Conservation (phyloP, 2,329 filamentous ascomycete species). For the Colletotrichum sp. region DNA sequence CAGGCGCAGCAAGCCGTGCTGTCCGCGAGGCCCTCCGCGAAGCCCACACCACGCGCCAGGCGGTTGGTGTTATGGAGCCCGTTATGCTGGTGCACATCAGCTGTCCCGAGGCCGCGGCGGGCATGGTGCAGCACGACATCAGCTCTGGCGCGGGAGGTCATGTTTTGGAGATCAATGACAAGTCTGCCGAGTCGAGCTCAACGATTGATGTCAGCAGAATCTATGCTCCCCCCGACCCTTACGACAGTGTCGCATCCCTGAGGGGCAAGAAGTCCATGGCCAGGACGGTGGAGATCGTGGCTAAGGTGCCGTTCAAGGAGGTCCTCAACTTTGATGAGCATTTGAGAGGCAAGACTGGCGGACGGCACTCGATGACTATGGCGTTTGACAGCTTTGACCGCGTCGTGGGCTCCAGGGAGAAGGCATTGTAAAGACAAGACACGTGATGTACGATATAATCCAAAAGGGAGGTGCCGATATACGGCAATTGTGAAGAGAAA, state of each 20-base stretch:
- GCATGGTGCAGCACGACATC: constrained; percentile 83
- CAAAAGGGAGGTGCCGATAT: not conserved
- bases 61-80: constrained; percentile 82
- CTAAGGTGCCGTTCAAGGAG: constrained; percentile 90
- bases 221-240: constrained; percentile 89
- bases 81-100: constrained; percentile 90
- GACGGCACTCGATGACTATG: constrained; percentile 69
- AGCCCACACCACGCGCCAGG: constrained; percentile 52
- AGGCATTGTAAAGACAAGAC: constrained; percentile 37
- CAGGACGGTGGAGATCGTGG: constrained; percentile 71
- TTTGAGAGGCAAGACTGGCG: constrained; percentile 85
- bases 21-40: constrained; percentile 73
- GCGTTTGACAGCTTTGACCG: constrained; percentile 62
- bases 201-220: constrained; percentile 75
- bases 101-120: constrained; percentile 82
- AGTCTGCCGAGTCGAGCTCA: constrained; percentile 41
- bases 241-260: constrained; percentile 63
- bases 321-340: constrained; percentile 96
- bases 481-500: not conserved
- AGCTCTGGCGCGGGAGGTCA: constrained; percentile 74
- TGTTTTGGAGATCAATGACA: constrained; percentile 72
- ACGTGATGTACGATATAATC: not conserved
- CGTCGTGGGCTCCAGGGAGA: constrained; percentile 60
- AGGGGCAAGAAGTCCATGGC: constrained; percentile 53
- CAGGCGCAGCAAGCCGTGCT: constrained; percentile 65